Evolutionary conservation across 495 filamentous ascomycete genomes (phyloP), one percentile per base, ranked within the genome.

Genomic region (Daldinia vernicosa): DNA sequence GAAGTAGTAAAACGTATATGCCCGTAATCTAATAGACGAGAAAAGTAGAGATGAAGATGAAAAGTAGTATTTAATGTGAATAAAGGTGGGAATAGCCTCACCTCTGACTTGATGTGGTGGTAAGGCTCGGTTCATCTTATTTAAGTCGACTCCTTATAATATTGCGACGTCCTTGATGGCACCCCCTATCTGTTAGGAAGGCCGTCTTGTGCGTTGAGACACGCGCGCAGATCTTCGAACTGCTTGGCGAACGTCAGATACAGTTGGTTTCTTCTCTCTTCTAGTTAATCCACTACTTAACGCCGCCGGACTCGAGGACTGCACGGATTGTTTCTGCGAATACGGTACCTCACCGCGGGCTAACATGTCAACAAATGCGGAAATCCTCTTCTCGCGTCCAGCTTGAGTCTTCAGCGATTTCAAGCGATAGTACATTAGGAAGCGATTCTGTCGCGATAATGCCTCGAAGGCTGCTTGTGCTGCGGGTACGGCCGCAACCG

Each of bases 341-440:
- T 47, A 47, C 19, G 43, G 43, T 9, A 12, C 9, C 43, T 47
- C 43, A 8, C 43, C 43, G 2, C 6, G 40, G 2, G 43, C 43
- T 47, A 76, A 35, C 67, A 71, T 76, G 4, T 69, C 65, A 14
- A 76, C 74, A 47, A 76, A 76, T 12, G 74, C 67, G 27, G 57
- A 52, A 22, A 74, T 74, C 15, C 71, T 64, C 50, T 17, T 76
- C 40, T 74, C 67, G 19, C 60, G 64, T 0, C 74, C 74, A 3
- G 60, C 62, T 61, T 74, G 52, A 6, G 74, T 76, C 65, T 71
- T 76, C 2, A 76, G 61, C 11, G 74, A 28, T 7, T 57, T 71
- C 19, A 76, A 39, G 11, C 74, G 71, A 19, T 74, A 71, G 22
- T 71, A 76, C 5, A 74, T 71, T 6, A 61, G 50, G 60, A 71